These are phyloP conservation scores for Corchorus olitorius DNA, from an alignment of 345 rosid species.

Conservation along the genomic window DNA sequence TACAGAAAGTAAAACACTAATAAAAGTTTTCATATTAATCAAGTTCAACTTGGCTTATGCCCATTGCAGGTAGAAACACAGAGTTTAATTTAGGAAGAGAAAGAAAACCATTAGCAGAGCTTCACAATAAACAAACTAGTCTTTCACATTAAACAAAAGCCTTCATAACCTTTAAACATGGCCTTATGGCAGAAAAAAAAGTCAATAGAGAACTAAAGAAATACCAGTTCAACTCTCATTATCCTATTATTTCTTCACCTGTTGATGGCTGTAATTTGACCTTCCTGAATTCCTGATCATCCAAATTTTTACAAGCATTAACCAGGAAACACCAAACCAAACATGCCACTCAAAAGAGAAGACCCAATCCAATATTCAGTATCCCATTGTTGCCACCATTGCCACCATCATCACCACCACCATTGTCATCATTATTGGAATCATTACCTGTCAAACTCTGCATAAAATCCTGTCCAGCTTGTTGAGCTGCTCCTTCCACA, in stretches of 20 bases:
- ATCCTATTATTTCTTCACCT: background rate
- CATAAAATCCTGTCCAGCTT: constrained; percentile 32
- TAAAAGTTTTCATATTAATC: too few species aligned
- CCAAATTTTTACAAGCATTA: background rate
- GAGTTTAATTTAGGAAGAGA: background rate
- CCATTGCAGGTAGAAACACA: background rate
- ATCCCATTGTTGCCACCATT: background rate
- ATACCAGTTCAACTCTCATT: background rate
- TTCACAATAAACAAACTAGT: background rate
- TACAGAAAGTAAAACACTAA: too few species aligned
- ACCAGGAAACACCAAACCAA: background rate
- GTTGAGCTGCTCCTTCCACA: constrained; percentile 28
- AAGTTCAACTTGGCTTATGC: background rate
- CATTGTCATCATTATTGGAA: background rate
- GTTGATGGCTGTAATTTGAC: background rate
- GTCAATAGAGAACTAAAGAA: background rate
- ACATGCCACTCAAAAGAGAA: constrained; percentile 2
- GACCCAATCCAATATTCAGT: background rate
- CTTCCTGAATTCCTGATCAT: background rate
- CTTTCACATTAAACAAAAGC: background rate
- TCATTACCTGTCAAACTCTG: constrained; percentile 25
- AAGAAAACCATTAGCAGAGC: background rate
- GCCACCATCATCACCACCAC: background rate
- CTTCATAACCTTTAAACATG: background rate
- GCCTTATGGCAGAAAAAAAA: background rate